Conservation (phyloP, 345 rosid species). For the Gossypium stocksii region DNA sequence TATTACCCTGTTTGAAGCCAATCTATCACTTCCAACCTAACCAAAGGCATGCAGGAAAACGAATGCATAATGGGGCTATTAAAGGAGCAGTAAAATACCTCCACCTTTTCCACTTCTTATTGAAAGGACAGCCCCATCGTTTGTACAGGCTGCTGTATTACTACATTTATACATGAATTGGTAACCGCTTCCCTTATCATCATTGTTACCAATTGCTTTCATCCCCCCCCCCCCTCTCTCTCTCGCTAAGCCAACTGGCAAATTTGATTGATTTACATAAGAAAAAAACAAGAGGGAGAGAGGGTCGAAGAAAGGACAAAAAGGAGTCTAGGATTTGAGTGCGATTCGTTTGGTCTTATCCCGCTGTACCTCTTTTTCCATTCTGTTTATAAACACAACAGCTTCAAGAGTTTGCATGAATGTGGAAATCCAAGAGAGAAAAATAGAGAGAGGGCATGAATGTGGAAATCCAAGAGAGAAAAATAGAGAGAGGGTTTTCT, state of each 20-base stretch:
- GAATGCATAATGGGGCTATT: background rate
- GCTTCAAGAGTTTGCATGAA: constrained; percentile 9
- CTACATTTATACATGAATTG: constrained; percentile 18
- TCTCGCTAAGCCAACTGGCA: constrained; percentile 58
- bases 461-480: background rate
- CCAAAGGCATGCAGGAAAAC: constrained; percentile 1
- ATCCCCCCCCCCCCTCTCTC: constrained; percentile 16
- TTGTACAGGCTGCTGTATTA: constrained; percentile 11
- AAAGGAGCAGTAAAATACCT: constrained; percentile 9
- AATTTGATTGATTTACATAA: constrained; percentile 39
- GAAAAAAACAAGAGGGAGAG: constrained; percentile 28
- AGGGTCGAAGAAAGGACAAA: constrained; percentile 36
- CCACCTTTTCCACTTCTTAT: constrained; percentile 4
- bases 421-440: background rate
- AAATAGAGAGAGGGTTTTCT: background rate
- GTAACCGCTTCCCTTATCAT: constrained; percentile 21
- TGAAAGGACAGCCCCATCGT: constrained; percentile 11
- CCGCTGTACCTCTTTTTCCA: constrained; percentile 14
- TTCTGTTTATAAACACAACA: constrained; percentile 25
- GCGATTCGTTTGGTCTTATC: constrained; percentile 36
- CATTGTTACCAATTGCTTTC: constrained; percentile 17
- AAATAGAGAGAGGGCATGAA: background rate
- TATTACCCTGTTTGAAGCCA: background rate
- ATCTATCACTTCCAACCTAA: background rate
- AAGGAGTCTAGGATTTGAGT: constrained; percentile 44